Evolutionary conservation across 306 rosid genomes (phyloP).

Genomic region (Acacia acuminata): DNA sequence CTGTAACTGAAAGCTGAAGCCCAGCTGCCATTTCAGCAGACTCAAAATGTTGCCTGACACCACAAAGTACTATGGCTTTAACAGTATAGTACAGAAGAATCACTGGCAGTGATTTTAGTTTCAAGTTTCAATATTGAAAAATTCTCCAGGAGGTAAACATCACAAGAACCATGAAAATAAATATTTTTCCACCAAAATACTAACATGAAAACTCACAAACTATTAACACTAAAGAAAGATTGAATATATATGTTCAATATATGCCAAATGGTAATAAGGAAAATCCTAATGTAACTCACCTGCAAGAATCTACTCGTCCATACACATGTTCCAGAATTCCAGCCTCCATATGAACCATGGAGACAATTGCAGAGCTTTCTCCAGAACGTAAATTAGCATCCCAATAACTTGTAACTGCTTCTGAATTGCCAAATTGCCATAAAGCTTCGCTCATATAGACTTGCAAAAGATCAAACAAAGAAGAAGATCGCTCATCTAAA

Average conservation of each 20-base stretch:
- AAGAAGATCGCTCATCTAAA: constrained; percentile 79
- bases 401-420: constrained; percentile 66
- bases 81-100: constrained; percentile 26
- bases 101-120: constrained; percentile 12
- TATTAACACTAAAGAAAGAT: constrained; percentile 19
- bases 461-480: constrained; percentile 76
- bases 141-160: constrained; percentile 7
- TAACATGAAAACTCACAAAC: neutral
- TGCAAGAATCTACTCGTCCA: constrained; percentile 89
- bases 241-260: neutral
- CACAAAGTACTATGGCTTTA: constrained; percentile 35
- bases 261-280: neutral
- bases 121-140: constrained; percentile 22
- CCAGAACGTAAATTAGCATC: constrained; percentile 45
- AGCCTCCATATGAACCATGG: constrained; percentile 78
- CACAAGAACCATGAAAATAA: constrained; percentile 2
- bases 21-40: constrained; percentile 83
- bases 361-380: constrained; percentile 60
- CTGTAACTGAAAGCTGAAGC: constrained; percentile 89
- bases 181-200: neutral
- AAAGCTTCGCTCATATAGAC: constrained; percentile 54
- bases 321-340: constrained; percentile 80
- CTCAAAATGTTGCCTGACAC: constrained; percentile 75
- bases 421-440: constrained; percentile 56
- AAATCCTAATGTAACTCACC: constrained; percentile 43